Evolutionary conservation across 768 basidiomycete species (phyloP).

Genomic region (Clitopilus hobsonii): DNA sequence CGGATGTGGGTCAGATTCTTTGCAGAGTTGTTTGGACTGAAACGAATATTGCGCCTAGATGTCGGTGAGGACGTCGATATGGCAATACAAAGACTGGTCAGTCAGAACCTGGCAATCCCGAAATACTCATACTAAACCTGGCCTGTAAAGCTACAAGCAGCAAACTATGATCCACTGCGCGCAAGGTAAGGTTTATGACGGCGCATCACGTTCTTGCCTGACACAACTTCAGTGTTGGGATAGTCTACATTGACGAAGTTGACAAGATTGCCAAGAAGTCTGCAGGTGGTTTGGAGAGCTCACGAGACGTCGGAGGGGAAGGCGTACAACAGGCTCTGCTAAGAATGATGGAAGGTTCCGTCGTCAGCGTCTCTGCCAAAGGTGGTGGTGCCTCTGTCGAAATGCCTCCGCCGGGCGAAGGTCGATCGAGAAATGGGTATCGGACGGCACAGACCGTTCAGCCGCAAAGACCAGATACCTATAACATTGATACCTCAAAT

Average conservation of each 20-base stretch:
- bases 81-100: constrained; percentile 78
- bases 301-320: constrained; percentile 90
- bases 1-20: constrained; percentile 49
- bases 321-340: constrained; percentile 93
- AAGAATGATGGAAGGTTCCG: constrained; percentile 91
- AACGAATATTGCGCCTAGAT: constrained; percentile 38
- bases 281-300: constrained; percentile 56
- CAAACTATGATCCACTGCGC: constrained; percentile 81
- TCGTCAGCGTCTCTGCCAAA: constrained; percentile 78
- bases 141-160: constrained; percentile 67
- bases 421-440: constrained; percentile 45
- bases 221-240: constrained; percentile 64
- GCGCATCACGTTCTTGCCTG: not conserved
- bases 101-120: constrained; percentile 10
- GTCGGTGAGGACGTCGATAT: constrained; percentile 97
- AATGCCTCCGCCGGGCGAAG: constrained; percentile 37
- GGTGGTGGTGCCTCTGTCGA: constrained; percentile 42
- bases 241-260: constrained; percentile 94
- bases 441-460: constrained; percentile 32
- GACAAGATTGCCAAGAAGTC: constrained; percentile 84
- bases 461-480: constrained; percentile 52
- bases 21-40: not conserved
- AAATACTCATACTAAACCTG: not conserved
- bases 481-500: constrained; percentile 83
- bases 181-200: constrained; percentile 54